phyloP scores from a whole-genome alignment of 2,329 filamentous ascomycete genomes.

The Aspergillus awamori region DNA sequence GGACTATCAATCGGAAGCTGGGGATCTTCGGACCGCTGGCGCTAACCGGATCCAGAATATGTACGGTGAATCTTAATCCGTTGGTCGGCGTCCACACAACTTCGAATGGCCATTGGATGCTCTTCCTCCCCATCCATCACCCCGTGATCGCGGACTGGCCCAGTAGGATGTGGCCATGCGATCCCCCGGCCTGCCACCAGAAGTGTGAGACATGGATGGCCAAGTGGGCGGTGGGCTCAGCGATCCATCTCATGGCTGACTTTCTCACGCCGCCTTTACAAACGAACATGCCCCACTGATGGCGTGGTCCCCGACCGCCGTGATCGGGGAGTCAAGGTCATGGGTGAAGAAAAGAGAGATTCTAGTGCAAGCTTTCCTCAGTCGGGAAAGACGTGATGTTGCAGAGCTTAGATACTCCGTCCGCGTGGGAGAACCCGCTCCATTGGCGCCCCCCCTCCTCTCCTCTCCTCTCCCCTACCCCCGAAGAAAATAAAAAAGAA shows the following conservation, averaged over 20 bases:
- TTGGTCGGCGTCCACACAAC: neutral
- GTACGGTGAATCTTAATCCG: constrained; percentile 12
- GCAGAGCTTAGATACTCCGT: constrained; percentile 3
- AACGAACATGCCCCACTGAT: neutral
- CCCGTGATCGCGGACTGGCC: constrained; percentile 11
- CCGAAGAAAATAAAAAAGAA: neutral
- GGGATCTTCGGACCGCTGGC: constrained; percentile 16
- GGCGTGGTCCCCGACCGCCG: neutral
- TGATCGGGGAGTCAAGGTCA: neutral
- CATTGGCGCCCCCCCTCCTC: neutral
- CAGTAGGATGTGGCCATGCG: constrained; percentile 11
- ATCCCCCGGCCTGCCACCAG: neutral
- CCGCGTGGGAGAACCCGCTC: neutral
- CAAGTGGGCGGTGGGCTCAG: neutral
- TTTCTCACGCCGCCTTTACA: neutral
- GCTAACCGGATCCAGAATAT: constrained; percentile 25
- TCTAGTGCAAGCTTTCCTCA: neutral
- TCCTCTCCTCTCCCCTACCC: too few species aligned
- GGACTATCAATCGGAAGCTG: constrained; percentile 14
- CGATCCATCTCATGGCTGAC: neutral
- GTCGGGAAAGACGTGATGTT: constrained; percentile 4
- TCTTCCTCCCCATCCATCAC: neutral
- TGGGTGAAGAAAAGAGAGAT: neutral
- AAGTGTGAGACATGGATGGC: neutral
- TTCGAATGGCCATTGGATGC: neutral